These are phyloP conservation scores for Allodekkera sacchari DNA, from an alignment of 805 yeast species.

Conservation along the genomic window DNA sequence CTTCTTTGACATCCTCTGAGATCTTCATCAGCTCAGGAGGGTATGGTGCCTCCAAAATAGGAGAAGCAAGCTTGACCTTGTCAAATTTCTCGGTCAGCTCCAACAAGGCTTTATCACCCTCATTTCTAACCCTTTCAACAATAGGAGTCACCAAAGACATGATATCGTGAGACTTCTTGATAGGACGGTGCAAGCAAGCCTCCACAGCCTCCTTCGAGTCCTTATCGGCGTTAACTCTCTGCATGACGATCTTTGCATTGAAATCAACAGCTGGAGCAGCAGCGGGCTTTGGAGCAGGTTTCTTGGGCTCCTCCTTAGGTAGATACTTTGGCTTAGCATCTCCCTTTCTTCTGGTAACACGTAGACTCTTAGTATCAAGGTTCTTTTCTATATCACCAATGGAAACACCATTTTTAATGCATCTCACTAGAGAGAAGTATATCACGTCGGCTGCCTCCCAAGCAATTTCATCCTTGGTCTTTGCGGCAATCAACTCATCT, in stretches of 20 bases:
- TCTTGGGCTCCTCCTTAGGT: slow-evolving; percentile 16
- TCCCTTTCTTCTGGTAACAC: slow-evolving; percentile 89
- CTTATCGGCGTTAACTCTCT: slow-evolving; percentile 35
- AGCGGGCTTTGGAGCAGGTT: slow-evolving; percentile 6
- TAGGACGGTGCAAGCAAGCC: slow-evolving; percentile 81
- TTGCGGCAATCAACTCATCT: slow-evolving; percentile 88
- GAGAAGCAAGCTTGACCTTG: slow-evolving; percentile 61
- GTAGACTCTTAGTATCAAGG: slow-evolving; percentile 72
- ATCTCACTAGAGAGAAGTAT: slow-evolving; percentile 46
- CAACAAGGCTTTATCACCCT: slow-evolving; percentile 84
- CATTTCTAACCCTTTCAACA: slow-evolving; percentile 61
- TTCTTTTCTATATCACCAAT: slow-evolving; percentile 77
- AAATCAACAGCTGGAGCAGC: slow-evolving; percentile 19
- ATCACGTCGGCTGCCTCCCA: slow-evolving; percentile 96
- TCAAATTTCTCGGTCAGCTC: slow-evolving; percentile 90
- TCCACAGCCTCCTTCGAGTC: slow-evolving; percentile 38
- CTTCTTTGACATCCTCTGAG: slow-evolving; percentile 65
- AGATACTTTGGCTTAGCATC: slow-evolving; percentile 85
- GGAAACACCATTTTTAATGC: slow-evolving; percentile 65
- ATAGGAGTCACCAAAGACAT: slow-evolving; percentile 91
- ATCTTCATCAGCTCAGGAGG: slow-evolving; percentile 66
- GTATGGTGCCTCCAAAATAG: slow-evolving; percentile 84
- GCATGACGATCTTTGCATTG: slow-evolving; percentile 39
- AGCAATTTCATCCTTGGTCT: slow-evolving; percentile 54
- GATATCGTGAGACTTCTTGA: slow-evolving; percentile 85